Conservation (phyloP, 192 early-diverging fungal species). For the Spinellus fusiger region DNA sequence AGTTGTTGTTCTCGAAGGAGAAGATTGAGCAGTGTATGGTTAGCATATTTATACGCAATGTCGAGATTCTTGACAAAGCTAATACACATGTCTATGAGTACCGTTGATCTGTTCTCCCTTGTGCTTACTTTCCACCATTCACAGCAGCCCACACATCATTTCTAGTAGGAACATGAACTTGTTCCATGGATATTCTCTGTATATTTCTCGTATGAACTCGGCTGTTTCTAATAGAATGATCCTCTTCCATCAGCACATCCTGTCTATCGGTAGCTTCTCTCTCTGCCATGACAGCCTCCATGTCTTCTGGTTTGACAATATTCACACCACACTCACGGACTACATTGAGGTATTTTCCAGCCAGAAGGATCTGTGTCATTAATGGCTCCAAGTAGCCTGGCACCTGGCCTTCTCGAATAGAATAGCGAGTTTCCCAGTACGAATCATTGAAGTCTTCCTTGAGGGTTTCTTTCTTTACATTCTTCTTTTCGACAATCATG, state of each 20-base stretch:
- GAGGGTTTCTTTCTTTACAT: conserved; percentile 50
- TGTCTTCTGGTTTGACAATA: conserved; percentile 29
- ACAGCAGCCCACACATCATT: conserved; percentile 53
- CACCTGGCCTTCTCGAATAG: conserved; percentile 52
- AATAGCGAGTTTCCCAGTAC: conserved; percentile 82
- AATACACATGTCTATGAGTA: neutral
- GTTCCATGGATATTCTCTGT: neutral
- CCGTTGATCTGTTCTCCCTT: too few species aligned
- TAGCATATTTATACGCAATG: conserved; percentile 82
- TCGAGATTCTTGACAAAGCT: conserved; percentile 76
- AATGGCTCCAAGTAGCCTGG: conserved; percentile 77
- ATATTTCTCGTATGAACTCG: neutral
- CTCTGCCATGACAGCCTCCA: conserved; percentile 13
- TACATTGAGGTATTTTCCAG: conserved; percentile 95
- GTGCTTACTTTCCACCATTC: conserved; percentile 48
- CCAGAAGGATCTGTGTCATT: conserved; percentile 74
- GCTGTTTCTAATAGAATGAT: neutral
- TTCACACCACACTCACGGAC: conserved; percentile 75
- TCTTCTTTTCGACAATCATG: conserved; percentile 75
- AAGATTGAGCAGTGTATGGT: conserved; percentile 73
- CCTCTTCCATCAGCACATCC: neutral
- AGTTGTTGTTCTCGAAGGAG: conserved; percentile 76
- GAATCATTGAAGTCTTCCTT: conserved; percentile 76
- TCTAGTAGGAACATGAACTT: conserved; percentile 5
- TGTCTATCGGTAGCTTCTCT: conserved; percentile 12